Base-by-base conservation (phyloP, 1,139 yeast species). In the Suhomyces taliae region DNA sequence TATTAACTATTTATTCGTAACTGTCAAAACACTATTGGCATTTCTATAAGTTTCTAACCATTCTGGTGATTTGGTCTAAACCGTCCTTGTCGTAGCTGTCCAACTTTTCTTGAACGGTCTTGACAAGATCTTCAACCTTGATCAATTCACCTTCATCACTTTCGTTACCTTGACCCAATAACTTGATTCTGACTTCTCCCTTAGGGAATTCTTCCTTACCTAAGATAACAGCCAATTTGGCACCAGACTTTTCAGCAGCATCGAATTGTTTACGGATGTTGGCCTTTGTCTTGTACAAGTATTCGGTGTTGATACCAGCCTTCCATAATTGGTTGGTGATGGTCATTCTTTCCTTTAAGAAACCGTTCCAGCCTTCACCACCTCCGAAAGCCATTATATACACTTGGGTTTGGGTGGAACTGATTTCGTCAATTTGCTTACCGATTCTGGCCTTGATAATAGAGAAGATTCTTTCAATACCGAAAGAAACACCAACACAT, bases 321-420 rank as follows among this genome's bases (percentile, higher is more conserved):
- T 76, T 76, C 99, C 99, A 93, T 57, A 93, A 78, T 58, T 74
- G 69, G 61, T 88, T 85, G 47, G 97, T 82, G 45, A 93, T 79
- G 36, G 78, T 62, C 97, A 93, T 90, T 73, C 99, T 85, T 72
- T 93, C 97, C 53, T 84, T 81, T 59, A 93, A 74, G 73, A 88
- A 88, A 9, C 98, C 98, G 52, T 79, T 83, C 97, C 97, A 91
- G 52, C 86, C 93, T 59, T 88, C 90, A 61, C 97, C 98, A 58
- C 97, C 97, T 56, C 99, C 99, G 63, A 93, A 90, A 1, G 98
- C 98, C 97, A 93, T 91, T 45, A 93, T 87, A 62, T 78, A 93
- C 14, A 88, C 98, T 66, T 93, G 96, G 11, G 98, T 93, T 43
- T 91, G 84, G 36, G 91, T 80, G 34, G 97, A 83, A 57, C 93